Evolutionary conservation across 306 rosid genomes (phyloP), one percentile per base, ranked within the genome.

Genomic region (Biancaea sappan): DNA sequence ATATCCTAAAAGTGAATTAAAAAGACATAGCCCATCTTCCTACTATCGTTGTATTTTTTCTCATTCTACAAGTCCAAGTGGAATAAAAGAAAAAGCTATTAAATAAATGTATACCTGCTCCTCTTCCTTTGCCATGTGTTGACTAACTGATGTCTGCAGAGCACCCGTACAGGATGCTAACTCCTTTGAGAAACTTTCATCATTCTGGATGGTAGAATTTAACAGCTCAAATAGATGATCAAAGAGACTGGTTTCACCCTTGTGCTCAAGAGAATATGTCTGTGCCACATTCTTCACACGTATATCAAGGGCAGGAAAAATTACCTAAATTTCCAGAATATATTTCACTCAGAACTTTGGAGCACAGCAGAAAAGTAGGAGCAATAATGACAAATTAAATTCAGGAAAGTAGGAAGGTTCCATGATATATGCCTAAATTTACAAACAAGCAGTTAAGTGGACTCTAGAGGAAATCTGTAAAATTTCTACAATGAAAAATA

Each of bases 91-190:
- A 74, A 73, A 31, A 67, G 63, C 24, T 52, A 31, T 44, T 21
- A 71, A 78, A 83, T 69, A 73, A 74, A 73, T 6, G 16, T 56
- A 72, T 85, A 95, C 99, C 98, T 95, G 99, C 84, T 90, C 93
- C 88, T 95, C 98, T 88, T 95, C 99, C 86, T 95, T 95, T 16
- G 97, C 97, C 99, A 95, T 84, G 90, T 95, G 99, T 79, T 95
- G 99, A 91, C 92, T 90, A 78, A 95, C 80, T 40, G 99, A 90
- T 22, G 98, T 95, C 63, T 86, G 92, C 68, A 95, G 82, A 47
- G 96, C 99, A 77, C 96, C 96, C 0, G 98, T 87, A 85, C 97
- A 90, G 57, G 99, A 95, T 28, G 99, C 97, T 75, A 95, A 85
- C 87, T 95, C 97, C 87, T 95, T 90, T 16, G 88, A 81, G 66